Conservation (phyloP, 257 asterid species). For the Solanum bulbocastanum region DNA sequence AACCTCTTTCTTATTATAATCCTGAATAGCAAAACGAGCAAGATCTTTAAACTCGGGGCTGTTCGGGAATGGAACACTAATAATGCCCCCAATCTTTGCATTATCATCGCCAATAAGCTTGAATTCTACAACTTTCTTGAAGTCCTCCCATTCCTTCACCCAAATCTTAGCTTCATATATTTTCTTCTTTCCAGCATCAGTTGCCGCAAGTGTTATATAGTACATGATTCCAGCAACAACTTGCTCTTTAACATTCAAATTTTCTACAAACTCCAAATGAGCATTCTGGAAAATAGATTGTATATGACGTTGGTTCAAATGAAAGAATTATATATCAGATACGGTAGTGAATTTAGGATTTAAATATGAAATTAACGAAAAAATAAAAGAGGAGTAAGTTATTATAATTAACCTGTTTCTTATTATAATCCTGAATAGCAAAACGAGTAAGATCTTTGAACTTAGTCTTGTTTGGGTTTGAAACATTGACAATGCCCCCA, state of each 20-base stretch:
- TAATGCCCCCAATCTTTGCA: background rate
- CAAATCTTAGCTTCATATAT: constrained; percentile 1
- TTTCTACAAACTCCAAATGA: background rate
- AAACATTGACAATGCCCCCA: background rate
- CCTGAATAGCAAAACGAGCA: constrained; percentile 1
- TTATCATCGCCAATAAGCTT: background rate
- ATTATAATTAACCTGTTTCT: background rate
- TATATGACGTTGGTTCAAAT: no score
- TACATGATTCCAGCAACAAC: background rate
- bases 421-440: background rate
- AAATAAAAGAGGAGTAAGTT: no score
- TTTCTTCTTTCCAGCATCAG: background rate
- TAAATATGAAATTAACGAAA: no score
- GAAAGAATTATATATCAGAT: no score
- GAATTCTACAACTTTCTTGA: constrained; percentile 2
- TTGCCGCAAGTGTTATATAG: background rate
- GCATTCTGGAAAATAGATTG: background rate
- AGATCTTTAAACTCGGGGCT: background rate
- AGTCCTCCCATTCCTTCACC: constrained; percentile 4
- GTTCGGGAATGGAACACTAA: background rate
- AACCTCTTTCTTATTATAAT: background rate
- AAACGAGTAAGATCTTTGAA: background rate
- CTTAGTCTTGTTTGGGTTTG: background rate
- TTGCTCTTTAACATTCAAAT: background rate
- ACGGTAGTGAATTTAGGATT: no score